Evolutionary conservation across 1,284 basidiomycete species (phyloP).

Genomic region (Moesziomyces antarcticus): DNA sequence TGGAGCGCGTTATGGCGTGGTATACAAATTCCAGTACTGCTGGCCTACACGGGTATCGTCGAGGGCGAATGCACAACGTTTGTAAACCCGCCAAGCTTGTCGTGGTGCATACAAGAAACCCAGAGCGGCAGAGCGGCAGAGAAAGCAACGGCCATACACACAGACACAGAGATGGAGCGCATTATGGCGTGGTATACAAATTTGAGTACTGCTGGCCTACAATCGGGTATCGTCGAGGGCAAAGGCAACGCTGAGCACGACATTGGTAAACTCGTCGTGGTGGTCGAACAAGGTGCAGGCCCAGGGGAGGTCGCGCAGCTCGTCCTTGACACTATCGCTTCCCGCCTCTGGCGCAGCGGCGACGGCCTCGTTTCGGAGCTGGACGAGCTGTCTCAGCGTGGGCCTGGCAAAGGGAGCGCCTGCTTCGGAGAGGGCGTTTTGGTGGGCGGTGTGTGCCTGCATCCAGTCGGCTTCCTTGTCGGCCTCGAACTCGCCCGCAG

Average conservation of each 20-base stretch:
- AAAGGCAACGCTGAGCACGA: constrained; percentile 54
- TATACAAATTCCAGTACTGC: too few species aligned
- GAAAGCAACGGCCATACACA: too few species aligned
- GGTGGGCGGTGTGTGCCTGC: constrained; percentile 23
- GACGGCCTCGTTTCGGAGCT: constrained; percentile 28
- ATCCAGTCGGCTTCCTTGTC: constrained; percentile 50
- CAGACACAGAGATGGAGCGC: too few species aligned
- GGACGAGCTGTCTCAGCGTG: constrained; percentile 47
- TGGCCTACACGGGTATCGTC: too few species aligned
- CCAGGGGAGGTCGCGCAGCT: constrained; percentile 39
- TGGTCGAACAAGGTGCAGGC: constrained; percentile 38
- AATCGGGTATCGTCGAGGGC: constrained; percentile 50
- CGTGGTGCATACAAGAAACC: too few species aligned
- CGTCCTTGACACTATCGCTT: constrained; percentile 9
- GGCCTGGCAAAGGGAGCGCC: constrained; percentile 21
- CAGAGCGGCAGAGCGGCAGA: too few species aligned
- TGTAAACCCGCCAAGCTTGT: too few species aligned
- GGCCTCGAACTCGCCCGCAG: constrained; percentile 58
- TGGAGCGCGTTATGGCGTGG: too few species aligned
- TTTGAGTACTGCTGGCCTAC: too few species aligned
- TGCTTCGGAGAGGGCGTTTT: constrained; percentile 23
- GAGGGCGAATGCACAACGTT: too few species aligned
- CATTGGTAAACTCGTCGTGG: constrained; percentile 59
- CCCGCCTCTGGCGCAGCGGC: neutral
- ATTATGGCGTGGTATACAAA: too few species aligned